Conservation (phyloP, 257 asterid species). For the Datura wrightii region DNA sequence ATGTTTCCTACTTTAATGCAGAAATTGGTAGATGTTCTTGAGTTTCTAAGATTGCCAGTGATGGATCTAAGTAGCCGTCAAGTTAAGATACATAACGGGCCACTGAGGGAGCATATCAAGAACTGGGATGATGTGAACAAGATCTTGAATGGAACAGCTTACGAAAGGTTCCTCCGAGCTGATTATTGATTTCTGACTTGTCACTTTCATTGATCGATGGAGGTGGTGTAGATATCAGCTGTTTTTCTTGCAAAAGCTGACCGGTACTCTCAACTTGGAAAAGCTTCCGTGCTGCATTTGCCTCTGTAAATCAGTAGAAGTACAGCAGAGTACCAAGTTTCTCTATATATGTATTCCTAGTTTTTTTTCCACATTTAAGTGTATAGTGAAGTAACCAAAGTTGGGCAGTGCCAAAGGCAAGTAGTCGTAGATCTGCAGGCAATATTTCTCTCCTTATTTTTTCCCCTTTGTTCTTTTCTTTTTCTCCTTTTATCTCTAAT, state of each 20-base stretch:
- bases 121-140: conserved; percentile 80
- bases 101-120: conserved; percentile 65
- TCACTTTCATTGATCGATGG: conserved; percentile 42
- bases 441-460: conserved; percentile 20
- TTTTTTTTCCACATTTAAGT: not conserved
- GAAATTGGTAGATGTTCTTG: conserved; percentile 74
- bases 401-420: conserved; percentile 22
- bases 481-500: not conserved
- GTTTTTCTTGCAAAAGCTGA: conserved; percentile 28
- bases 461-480: not conserved
- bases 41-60: conserved; percentile 71
- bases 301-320: not conserved
- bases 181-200: conserved; percentile 52
- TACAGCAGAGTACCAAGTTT: conserved; percentile 12
- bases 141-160: conserved; percentile 71
- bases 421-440: conserved; percentile 13
- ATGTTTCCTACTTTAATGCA: conserved; percentile 37
- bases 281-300: conserved; percentile 28
- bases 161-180: conserved; percentile 66
- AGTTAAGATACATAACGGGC: conserved; percentile 89
- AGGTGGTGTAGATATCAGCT: conserved; percentile 38
- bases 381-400: conserved; percentile 10
- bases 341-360: not conserved
- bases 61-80: conserved; percentile 77
- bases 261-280: conserved; percentile 34